phyloP scores from a whole-genome alignment of 768 basidiomycete species.

The Tremella mesenterica region DNA sequence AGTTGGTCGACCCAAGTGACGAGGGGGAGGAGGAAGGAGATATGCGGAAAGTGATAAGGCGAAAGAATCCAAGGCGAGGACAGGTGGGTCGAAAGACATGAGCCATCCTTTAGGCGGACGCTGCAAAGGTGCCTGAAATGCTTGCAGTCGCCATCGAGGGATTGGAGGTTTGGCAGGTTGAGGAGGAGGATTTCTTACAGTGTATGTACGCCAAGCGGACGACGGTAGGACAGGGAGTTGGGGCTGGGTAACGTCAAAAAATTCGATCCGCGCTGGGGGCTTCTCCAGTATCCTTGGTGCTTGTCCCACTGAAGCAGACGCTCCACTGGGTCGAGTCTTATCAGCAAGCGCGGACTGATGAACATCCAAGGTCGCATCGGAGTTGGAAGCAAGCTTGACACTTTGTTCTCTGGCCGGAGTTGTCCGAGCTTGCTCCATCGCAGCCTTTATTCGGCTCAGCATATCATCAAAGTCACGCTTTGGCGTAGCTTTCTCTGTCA shows the following conservation, averaged over 20 bases:
- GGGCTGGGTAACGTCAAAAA: conserved; percentile 34
- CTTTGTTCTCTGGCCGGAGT: conserved; percentile 1
- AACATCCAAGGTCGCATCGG: not conserved
- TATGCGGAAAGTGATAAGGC: conserved; percentile 40
- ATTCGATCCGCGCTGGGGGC: no score
- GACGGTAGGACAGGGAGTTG: conserved; percentile 39
- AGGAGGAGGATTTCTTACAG: conserved; percentile 34
- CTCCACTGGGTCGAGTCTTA: no score
- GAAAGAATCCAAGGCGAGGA: conserved; percentile 24
- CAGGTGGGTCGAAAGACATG: conserved; percentile 38
- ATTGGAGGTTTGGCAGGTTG: conserved; percentile 8
- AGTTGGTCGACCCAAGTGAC: conserved; percentile 14
- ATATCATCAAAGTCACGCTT: conserved; percentile 35
- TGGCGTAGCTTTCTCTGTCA: not conserved
- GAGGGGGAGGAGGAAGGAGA: conserved; percentile 26
- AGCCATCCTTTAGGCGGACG: conserved; percentile 20
- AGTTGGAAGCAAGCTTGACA: not conserved
- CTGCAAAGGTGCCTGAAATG: conserved; percentile 9
- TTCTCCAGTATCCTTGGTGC: no score
- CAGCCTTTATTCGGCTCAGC: conserved; percentile 42
- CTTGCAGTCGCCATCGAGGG: conserved; percentile 4
- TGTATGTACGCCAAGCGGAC: conserved; percentile 44
- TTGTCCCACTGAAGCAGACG: no score
- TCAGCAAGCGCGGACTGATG: not conserved
- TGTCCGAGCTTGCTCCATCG: conserved; percentile 30